Evolutionary conservation across 352 stramenopile genomes (phyloP), one percentile per base, ranked within the genome.

Genomic region (Pythium aquatile): DNA sequence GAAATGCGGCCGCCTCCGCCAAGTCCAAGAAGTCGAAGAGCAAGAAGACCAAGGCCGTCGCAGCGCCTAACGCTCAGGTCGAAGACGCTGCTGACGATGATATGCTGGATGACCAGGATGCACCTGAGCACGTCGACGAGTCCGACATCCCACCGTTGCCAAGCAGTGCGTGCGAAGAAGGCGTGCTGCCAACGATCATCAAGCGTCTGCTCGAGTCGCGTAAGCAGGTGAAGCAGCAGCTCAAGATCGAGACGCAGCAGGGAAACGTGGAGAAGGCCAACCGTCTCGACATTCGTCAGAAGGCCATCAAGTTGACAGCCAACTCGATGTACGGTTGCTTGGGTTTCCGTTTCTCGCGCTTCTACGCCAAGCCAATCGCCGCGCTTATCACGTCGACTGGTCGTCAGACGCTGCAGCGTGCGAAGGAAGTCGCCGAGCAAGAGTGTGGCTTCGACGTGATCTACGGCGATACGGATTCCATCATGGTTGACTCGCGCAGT

Each of bases 291-390:
- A 99, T 99, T 85, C 95, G 97, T 49, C 98, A 99, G 72, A 98
- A 98, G 78, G 98, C 98, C 16, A 95, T 99, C 51, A 99, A 99
- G 72, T 79, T 99, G 42, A 99, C 97, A 17, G 98, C 98, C 60
- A 99, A 99, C 88, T 99, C 96, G 5, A 99, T 99, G 98, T 99
- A 99, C 70, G 98, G 98, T 61, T 99, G 98, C 77, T 86, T 99
- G 24, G 98, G 98, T 57, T 99, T 99, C 75, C 96, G 93, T 13
- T 94, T 98, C 72, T 99, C 96, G 44, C 91, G 98, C 3, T 99
- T 99, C 73, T 99, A 98, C 71, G 97, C 97, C 20, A 98, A 99
- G 69, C 96, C 97, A 16, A 99, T 99, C 67, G 98, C 98, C 49
- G 97, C 97, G 14, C 79, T 99, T n/a, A 97, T 99, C 63, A 99